phyloP scores from a whole-genome alignment of 495 filamentous ascomycete species.

The Clavariopsis aquatica region DNA sequence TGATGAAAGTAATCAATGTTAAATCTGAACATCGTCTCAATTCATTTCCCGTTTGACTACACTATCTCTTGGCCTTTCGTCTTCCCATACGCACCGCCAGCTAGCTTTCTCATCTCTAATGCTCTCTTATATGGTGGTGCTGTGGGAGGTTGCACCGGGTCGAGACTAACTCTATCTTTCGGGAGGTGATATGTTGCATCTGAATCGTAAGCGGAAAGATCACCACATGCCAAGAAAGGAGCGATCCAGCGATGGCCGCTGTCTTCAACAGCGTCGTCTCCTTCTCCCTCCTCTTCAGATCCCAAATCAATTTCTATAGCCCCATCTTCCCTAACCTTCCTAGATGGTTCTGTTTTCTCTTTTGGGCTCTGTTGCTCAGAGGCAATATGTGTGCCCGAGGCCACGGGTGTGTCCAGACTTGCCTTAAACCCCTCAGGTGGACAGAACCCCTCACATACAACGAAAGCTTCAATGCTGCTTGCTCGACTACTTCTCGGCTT shows the following conservation, averaged over 20 bases:
- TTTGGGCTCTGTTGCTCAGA: slow-evolving; percentile 13
- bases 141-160: slow-evolving; percentile 94
- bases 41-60: too few relatives aligned
- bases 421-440: slow-evolving; percentile 59
- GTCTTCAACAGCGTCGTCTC: slow-evolving; percentile 44
- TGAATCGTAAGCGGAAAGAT: slow-evolving; percentile 90
- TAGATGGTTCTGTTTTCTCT: slow-evolving; percentile 44
- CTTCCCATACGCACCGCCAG: slow-evolving; percentile 81
- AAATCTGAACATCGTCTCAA: background rate
- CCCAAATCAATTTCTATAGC: slow-evolving; percentile 62
- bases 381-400: slow-evolving; percentile 55
- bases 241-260: slow-evolving; percentile 71
- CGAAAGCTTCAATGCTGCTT: slow-evolving; percentile 93
- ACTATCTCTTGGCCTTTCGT: slow-evolving; percentile 50
- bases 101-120: slow-evolving; percentile 75
- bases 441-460: slow-evolving; percentile 87
- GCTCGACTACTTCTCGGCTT: slow-evolving; percentile 91
- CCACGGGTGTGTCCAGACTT: slow-evolving; percentile 67
- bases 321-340: slow-evolving; percentile 49
- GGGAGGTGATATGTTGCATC: slow-evolving; percentile 91
- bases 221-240: slow-evolving; percentile 92
- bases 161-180: slow-evolving; percentile 71
- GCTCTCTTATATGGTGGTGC: slow-evolving; percentile 93
- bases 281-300: slow-evolving; percentile 45
- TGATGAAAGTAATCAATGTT: background rate